A percentile compares a stretch with the other conserved stretches of the same genome.
Conservation (phyloP, 139 green algal species). For the Coelastrella sp. region DNA sequence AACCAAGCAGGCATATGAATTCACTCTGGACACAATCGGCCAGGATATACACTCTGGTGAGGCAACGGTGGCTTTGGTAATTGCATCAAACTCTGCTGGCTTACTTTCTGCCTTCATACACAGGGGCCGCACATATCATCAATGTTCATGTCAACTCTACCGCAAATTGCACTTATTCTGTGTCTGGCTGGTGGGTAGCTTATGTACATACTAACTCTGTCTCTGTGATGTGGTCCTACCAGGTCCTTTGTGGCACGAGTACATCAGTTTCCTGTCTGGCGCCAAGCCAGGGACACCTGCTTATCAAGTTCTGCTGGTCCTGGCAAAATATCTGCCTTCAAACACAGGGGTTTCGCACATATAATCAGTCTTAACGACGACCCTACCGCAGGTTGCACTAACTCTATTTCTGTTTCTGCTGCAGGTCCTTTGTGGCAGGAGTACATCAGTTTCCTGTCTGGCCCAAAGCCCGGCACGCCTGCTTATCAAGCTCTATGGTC, state of each 20-base stretch:
- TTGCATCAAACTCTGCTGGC: not conserved
- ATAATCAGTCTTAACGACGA: no score
- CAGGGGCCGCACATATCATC: no score
- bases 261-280: constrained; percentile 80
- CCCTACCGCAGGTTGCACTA: no score
- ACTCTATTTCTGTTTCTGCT: no score
- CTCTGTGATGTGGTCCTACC: not conserved
- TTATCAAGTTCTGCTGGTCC: constrained; percentile 77
- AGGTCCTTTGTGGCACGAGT: constrained; percentile 89
- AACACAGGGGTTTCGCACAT: no score
- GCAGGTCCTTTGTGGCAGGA: constrained; percentile 88
- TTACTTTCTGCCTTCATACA: no score
- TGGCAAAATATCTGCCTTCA: no score
- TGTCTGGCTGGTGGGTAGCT: no score
- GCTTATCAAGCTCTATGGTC: constrained; percentile 78
- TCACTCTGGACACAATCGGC: constrained; percentile 87
- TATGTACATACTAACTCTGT: no score
- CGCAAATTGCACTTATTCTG: not conserved
- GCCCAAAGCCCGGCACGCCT: constrained; percentile 68
- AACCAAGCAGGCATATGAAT: constrained; percentile 86
- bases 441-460: constrained; percentile 84
- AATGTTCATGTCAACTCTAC: not conserved
- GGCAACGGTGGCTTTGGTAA: not conserved
- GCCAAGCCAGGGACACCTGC: constrained; percentile 72
- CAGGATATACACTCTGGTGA: constrained; percentile 68